These are phyloP conservation scores for Exophiala sp. DNA, from an alignment of 2,329 filamentous ascomycete species.

Conservation along the genomic window DNA sequence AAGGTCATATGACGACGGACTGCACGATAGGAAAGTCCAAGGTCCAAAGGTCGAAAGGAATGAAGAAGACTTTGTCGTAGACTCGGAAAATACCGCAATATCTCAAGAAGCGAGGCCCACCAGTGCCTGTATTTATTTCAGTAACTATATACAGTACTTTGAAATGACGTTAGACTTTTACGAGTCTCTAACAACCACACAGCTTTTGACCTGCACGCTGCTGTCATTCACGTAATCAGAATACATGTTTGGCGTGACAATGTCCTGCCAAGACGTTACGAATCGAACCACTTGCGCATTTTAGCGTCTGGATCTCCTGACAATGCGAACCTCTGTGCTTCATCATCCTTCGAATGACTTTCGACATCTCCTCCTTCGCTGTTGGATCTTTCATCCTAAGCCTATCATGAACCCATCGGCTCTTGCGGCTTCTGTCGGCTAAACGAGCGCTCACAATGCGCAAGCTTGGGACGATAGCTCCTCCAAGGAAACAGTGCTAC, in stretches of 20 bases:
- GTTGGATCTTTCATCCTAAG: too few relatives aligned
- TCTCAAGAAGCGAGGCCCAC: neutral
- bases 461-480: too few relatives aligned
- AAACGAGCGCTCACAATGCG: neutral
- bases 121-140: neutral
- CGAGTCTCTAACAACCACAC: neutral
- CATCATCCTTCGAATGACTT: neutral
- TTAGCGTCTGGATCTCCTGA: conserved; percentile 8
- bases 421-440: neutral
- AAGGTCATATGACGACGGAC: too few relatives aligned
- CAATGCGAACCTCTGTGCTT: conserved; percentile 5
- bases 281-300: conserved; percentile 12
- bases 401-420: neutral
- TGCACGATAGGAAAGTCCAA: too few relatives aligned
- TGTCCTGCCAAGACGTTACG: neutral
- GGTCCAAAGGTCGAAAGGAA: too few relatives aligned
- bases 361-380: neutral
- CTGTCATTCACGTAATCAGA: conserved; percentile 6
- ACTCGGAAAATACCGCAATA: too few relatives aligned
- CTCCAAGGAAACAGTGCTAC: too few relatives aligned
- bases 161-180: neutral
- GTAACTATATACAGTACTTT: neutral
- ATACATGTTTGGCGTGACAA: conserved; percentile 5
- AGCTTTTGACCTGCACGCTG: neutral
- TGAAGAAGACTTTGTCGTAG: too few relatives aligned